Evolutionary conservation across 306 rosid species (phyloP).

Genomic region (apple (Malus domestica)): DNA sequence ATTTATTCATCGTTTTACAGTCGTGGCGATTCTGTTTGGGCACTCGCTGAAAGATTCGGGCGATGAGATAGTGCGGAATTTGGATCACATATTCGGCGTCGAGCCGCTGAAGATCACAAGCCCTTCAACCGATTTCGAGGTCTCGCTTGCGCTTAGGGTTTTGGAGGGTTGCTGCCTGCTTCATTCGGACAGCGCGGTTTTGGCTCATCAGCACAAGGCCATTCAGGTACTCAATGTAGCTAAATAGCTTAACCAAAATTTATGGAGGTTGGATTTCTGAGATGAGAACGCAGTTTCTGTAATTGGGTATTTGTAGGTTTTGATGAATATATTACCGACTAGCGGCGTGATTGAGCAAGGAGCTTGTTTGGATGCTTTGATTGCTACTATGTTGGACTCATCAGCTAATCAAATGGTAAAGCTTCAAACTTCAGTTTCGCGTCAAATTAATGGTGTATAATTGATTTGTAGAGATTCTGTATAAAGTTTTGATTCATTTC

Average conservation of each 20-base stretch:
- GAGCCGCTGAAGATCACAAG: constrained; percentile 61
- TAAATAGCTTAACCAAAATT: constrained; percentile 14
- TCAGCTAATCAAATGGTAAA: constrained; percentile 77
- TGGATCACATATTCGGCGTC: constrained; percentile 64
- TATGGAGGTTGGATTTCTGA: background rate
- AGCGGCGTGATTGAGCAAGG: constrained; percentile 77
- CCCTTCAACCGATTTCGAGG: constrained; percentile 40
- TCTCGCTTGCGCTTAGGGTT: constrained; percentile 28
- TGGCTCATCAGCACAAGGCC: constrained; percentile 28
- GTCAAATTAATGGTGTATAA: background rate
- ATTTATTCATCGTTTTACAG: constrained; percentile 13
- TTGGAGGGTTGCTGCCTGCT: constrained; percentile 28
- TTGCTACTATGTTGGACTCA: constrained; percentile 85
- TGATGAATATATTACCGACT: constrained; percentile 74
- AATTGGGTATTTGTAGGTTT: constrained; percentile 37
- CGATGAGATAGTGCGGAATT: constrained; percentile 41
- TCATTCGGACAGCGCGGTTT: constrained; percentile 10
- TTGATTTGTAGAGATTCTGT: too few relatives aligned
- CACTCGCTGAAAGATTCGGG: constrained; percentile 63
- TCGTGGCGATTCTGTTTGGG: constrained; percentile 68
- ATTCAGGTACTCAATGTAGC: background rate
- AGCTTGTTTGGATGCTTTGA: constrained; percentile 81
- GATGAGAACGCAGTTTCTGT: background rate
- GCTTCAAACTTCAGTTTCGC: background rate
- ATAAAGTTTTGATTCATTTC: too few relatives aligned